Evolutionary conservation across 768 basidiomycete genomes (phyloP).

Genomic region (Pisolithus microcarpus): DNA sequence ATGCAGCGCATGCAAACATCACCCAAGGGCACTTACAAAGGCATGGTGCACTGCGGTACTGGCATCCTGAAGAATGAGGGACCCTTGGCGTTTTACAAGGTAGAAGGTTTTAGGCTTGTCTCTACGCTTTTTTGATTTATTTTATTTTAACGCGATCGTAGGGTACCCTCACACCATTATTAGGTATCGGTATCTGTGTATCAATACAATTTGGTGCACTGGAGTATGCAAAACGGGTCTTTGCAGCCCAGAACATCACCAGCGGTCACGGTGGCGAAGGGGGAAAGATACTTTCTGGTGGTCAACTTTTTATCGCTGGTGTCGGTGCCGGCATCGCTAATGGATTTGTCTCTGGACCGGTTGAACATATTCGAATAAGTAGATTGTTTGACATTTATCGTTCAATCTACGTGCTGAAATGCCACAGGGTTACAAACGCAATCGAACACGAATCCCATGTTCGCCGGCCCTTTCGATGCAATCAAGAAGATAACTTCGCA

Average conservation of each 20-base stretch:
- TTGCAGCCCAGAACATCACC: constrained; percentile 54
- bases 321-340: constrained; percentile 85
- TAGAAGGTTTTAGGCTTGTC: constrained; percentile 17
- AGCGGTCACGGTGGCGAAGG: constrained; percentile 56
- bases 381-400: constrained; percentile 1
- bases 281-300: constrained; percentile 50
- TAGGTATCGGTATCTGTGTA: constrained; percentile 91
- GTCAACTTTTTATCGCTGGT: constrained; percentile 72
- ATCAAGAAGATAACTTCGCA: constrained; percentile 72
- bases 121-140: background rate
- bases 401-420: constrained; percentile 2
- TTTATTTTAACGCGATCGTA: constrained; percentile 24
- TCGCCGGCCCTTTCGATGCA: constrained; percentile 82
- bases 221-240: constrained; percentile 78
- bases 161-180: constrained; percentile 85
- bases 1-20: constrained; percentile 89
- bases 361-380: constrained; percentile 97
- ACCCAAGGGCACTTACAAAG: constrained; percentile 79
- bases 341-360: constrained; percentile 88
- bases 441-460: constrained; percentile 65
- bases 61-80: constrained; percentile 88
- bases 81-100: constrained; percentile 94
- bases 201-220: constrained; percentile 94
- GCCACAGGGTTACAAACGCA: constrained; percentile 83
- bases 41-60: constrained; percentile 86